A percentile compares a stretch with the other conserved stretches of the same genome.
Conservation (phyloP, 2,329 filamentous ascomycete species). For the Hysterium pulicare region DNA sequence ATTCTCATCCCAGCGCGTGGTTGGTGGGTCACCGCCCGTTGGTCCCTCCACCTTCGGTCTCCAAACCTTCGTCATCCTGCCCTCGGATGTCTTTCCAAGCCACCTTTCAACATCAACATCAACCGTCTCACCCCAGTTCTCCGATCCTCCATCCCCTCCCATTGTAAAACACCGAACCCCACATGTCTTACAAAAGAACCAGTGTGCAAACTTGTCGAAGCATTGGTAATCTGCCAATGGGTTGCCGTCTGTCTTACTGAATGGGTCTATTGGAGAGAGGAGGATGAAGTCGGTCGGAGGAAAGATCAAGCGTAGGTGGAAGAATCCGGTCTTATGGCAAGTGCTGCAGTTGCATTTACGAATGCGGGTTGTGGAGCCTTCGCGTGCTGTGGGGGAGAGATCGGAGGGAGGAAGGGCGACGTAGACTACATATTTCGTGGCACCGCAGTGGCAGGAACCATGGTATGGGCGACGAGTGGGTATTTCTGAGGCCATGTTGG, state of each 20-base stretch:
- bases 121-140: not conserved
- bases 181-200: slow-evolving; percentile 1
- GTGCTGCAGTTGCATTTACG: slow-evolving; percentile 2
- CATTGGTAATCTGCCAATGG: not conserved
- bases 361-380: not conserved
- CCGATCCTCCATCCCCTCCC: not conserved
- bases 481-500: not conserved
- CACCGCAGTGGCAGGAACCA: slow-evolving; percentile 1
- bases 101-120: not conserved
- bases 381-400: not conserved
- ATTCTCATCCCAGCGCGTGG: slow-evolving; percentile 1
- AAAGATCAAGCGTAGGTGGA: not conserved
- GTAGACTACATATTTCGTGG: not conserved
- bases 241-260: not conserved
- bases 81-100: not conserved
- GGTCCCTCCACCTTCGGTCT: not conserved
- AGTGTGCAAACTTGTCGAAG: not conserved
- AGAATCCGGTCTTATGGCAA: not conserved
- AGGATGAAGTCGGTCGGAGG: slow-evolving; percentile 1
- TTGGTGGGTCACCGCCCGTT: no score
- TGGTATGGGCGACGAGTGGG: not conserved
- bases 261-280: not conserved
- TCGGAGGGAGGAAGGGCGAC: not conserved
- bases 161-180: slow-evolving; percentile 1
- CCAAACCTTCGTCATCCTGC: not conserved